Conservation (phyloP, 306 rosid species). For the Cucurbita argyrosperma region DNA sequence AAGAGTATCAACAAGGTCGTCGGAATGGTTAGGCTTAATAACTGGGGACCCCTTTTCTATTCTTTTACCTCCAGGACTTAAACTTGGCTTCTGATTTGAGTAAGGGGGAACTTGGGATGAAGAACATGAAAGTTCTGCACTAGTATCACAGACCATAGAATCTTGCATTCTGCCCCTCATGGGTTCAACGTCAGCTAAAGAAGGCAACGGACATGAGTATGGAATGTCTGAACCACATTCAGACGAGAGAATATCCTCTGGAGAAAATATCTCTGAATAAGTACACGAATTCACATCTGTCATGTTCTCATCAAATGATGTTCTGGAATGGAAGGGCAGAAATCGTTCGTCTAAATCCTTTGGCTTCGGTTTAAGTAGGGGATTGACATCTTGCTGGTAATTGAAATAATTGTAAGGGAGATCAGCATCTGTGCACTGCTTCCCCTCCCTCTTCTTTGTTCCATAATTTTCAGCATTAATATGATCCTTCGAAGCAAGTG, state of each 20-base stretch:
- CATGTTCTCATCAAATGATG: slow-evolving; percentile 20
- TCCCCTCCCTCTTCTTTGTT: slow-evolving; percentile 22
- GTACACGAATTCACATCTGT: slow-evolving; percentile 29
- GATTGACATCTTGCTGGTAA: slow-evolving; percentile 27
- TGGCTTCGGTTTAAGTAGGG: slow-evolving; percentile 27
- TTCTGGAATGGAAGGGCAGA: slow-evolving; percentile 20
- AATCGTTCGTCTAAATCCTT: slow-evolving; percentile 19
- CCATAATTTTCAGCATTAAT: slow-evolving; percentile 12
- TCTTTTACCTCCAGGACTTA: slow-evolving; percentile 13
- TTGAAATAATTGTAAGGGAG: slow-evolving; percentile 13
- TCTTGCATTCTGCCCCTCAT: slow-evolving; percentile 14
- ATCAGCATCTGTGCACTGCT: slow-evolving; percentile 18
- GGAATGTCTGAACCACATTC: slow-evolving; percentile 31
- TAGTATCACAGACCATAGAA: slow-evolving; percentile 12
- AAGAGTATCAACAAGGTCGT: slow-evolving; percentile 12
- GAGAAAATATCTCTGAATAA: slow-evolving; percentile 33
- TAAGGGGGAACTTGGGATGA: slow-evolving; percentile 10
- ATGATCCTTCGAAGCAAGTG: slow-evolving; percentile 20
- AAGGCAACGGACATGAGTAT: slow-evolving; percentile 29
- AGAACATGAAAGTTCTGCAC: slow-evolving; percentile 20
- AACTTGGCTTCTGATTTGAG: slow-evolving; percentile 20
- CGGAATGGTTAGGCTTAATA: slow-evolving; percentile 12
- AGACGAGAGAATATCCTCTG: slow-evolving; percentile 22
- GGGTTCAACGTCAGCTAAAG: slow-evolving; percentile 14
- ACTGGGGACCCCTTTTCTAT: slow-evolving; percentile 12